Percentiles rank a stretch among this genome's conserved stretches.
Evolutionary conservation across 2,329 filamentous ascomycete species (phyloP).

Genomic region (Cladophialophora chaetospira): DNA sequence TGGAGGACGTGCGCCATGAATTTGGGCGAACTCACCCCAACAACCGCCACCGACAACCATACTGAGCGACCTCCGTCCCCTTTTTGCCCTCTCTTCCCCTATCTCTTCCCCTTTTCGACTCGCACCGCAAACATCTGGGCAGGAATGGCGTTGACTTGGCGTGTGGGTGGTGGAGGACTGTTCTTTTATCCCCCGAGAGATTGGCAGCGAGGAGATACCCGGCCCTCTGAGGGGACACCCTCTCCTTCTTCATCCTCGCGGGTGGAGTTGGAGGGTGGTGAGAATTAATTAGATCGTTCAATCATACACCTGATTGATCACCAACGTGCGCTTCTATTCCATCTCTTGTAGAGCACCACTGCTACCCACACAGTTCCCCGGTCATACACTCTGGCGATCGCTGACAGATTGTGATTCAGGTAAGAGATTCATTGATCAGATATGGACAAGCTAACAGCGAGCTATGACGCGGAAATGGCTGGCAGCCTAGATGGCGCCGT

Average conservation of each 20-base stretch:
- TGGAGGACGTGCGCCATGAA: too few species aligned
- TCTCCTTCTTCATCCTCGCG: neutral
- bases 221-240: neutral
- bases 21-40: too few species aligned
- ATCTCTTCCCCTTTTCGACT: neutral
- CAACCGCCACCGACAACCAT: neutral
- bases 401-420: neutral
- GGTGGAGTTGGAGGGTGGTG: neutral
- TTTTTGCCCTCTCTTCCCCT: neutral
- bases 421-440: neutral
- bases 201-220: neutral
- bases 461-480: neutral
- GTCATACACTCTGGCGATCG: neutral
- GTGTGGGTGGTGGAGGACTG: neutral
- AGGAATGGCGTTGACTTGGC: neutral
- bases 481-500: neutral
- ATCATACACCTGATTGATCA: neutral
- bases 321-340: neutral
- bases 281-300: neutral
- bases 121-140: neutral
- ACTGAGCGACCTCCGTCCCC: neutral
- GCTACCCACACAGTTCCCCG: neutral
- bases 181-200: neutral
- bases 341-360: neutral
- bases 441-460: neutral